Conservation (phyloP, 805 yeast species). For the Candida awuae region DNA sequence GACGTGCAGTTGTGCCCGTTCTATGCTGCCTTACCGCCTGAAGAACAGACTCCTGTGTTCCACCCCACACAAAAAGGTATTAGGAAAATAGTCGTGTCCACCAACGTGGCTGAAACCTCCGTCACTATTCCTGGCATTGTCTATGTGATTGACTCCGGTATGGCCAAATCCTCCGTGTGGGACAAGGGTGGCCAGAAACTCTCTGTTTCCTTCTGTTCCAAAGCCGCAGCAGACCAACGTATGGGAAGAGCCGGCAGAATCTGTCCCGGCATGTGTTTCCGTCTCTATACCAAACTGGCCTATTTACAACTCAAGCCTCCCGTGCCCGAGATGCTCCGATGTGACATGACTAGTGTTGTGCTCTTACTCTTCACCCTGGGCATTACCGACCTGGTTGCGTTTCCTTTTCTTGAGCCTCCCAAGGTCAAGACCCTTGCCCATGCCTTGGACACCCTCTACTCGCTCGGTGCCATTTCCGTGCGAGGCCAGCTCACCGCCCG, state of each 20-base stretch:
- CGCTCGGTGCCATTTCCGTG: conserved; percentile 78
- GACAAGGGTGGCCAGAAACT: conserved; percentile 54
- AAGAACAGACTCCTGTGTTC: conserved; percentile 71
- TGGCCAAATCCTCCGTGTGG: conserved; percentile 85
- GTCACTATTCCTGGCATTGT: conserved; percentile 94
- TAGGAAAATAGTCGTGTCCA: conserved; percentile 86
- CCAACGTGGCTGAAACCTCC: conserved; percentile 96
- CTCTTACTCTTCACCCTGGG: conserved; percentile 76
- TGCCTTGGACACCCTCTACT: conserved; percentile 74
- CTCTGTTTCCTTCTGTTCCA: conserved; percentile 76
- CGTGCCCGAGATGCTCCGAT: conserved; percentile 86
- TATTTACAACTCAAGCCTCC: conserved; percentile 76
- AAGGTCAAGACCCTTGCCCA: conserved; percentile 61
- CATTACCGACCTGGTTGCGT: conserved; percentile 67
- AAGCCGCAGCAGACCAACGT: conserved; percentile 93
- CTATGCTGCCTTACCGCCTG: conserved; percentile 85
- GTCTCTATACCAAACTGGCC: conserved; percentile 80
- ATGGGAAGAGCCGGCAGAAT: conserved; percentile 99
- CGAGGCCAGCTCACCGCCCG: conserved; percentile 67
- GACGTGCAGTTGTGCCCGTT: conserved; percentile 76
- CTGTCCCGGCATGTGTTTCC: conserved; percentile 90
- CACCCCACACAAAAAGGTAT: conserved; percentile 75
- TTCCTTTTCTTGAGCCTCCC: conserved; percentile 92
- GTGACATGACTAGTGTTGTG: conserved; percentile 70
- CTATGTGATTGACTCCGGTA: conserved; percentile 91